Evolutionary conservation across 2,329 filamentous ascomycete species (phyloP).

Genomic region (Aspergillus melleus): DNA sequence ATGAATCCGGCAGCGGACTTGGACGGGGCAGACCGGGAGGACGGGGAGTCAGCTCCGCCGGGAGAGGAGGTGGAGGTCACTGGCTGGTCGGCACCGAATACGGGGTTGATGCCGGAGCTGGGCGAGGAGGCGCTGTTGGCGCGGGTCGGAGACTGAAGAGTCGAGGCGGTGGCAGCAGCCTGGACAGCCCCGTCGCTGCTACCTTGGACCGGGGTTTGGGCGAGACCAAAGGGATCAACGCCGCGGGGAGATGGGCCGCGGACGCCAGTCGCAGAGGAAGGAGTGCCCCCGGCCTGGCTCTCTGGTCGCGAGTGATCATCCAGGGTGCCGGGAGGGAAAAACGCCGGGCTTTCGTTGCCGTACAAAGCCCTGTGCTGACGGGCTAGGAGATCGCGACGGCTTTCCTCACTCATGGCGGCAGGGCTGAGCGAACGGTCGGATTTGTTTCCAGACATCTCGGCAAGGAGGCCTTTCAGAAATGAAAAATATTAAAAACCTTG

Average conservation of each 20-base stretch:
- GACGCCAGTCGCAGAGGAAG: conserved; percentile 59
- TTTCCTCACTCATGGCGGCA: conserved; percentile 87
- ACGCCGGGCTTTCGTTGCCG: conserved; percentile 67
- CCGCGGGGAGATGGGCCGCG: conserved; percentile 78
- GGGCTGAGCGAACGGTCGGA: conserved; percentile 84
- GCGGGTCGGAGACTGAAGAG: conserved; percentile 61
- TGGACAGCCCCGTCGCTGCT: conserved; percentile 55
- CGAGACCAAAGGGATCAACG: conserved; percentile 67
- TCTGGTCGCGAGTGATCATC: conserved; percentile 69
- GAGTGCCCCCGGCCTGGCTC: conserved; percentile 63
- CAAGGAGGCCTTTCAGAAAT: conserved; percentile 58
- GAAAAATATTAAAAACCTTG: conserved; percentile 43
- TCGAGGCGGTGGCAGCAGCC: conserved; percentile 39
- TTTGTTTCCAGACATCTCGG: conserved; percentile 73
- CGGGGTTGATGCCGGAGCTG: conserved; percentile 41
- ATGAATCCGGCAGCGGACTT: conserved; percentile 53
- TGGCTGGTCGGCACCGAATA: conserved; percentile 62
- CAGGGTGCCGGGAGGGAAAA: conserved; percentile 67
- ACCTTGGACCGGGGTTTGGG: conserved; percentile 49
- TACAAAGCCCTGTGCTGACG: conserved; percentile 95
- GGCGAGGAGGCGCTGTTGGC: conserved; percentile 86
- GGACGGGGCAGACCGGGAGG: conserved; percentile 62
- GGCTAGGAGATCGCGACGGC: conserved; percentile 91
- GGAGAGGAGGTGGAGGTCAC: conserved; percentile 85
- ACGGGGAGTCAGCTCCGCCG: conserved; percentile 69